Percentiles rank a stretch among this genome's conserved stretches.
phyloP scores from a whole-genome alignment of 306 rosid species.

The Cucurbita moschata region DNA sequence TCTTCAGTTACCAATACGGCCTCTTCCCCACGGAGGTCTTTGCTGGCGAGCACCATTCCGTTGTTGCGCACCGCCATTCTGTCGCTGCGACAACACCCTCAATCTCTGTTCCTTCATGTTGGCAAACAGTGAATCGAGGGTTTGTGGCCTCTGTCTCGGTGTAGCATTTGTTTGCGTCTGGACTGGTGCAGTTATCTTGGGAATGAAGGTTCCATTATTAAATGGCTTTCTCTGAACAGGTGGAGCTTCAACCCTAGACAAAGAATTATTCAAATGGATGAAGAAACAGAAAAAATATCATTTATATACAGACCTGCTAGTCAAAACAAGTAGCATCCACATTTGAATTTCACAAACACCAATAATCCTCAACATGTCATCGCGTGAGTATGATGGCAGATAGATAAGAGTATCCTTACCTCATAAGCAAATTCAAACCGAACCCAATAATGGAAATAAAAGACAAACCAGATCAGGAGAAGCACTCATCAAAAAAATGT shows the following conservation, averaged over 20 bases:
- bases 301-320: not conserved
- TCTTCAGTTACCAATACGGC: slow-evolving; percentile 41
- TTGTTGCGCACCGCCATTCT: slow-evolving; percentile 19
- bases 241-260: slow-evolving; percentile 52
- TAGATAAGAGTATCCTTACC: slow-evolving; percentile 24
- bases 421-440: slow-evolving; percentile 9
- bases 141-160: slow-evolving; percentile 58
- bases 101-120: slow-evolving; percentile 80
- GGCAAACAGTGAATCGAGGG: slow-evolving; percentile 72
- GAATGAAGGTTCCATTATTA: slow-evolving; percentile 28
- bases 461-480: not conserved
- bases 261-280: slow-evolving; percentile 14
- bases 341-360: slow-evolving; percentile 11
- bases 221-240: slow-evolving; percentile 32
- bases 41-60: slow-evolving; percentile 31
- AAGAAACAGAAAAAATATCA: not conserved
- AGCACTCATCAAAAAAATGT: not conserved
- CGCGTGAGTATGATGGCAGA: not conserved
- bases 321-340: slow-evolving; percentile 8
- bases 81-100: slow-evolving; percentile 33
- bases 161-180: slow-evolving; percentile 17
- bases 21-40: slow-evolving; percentile 63
- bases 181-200: slow-evolving; percentile 32
- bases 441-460: slow-evolving; percentile 18
- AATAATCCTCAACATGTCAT: slow-evolving; percentile 4